A percentile compares a stretch with the other conserved stretches of the same genome.
These are phyloP conservation scores for Plantago coronopus DNA, from an alignment of 305 asterid species.

Conservation along the genomic window DNA sequence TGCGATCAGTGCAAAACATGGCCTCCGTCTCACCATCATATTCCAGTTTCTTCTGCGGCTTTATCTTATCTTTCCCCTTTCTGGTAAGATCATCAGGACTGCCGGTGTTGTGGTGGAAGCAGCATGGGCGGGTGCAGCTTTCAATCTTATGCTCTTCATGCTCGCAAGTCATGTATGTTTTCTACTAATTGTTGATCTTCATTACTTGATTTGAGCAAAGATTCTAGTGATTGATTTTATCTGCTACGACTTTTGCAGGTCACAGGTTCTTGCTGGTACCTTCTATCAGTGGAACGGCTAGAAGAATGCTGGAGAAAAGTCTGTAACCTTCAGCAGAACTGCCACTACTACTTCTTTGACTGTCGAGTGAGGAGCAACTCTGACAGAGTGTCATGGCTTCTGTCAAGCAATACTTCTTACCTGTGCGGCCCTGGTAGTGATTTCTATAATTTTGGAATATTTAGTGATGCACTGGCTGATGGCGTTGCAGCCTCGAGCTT, in stretches of 20 bases:
- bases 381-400: slow-evolving; percentile 53
- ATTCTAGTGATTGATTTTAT: neutral
- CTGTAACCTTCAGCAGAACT: slow-evolving; percentile 47
- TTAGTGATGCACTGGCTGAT: slow-evolving; percentile 60
- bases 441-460: slow-evolving; percentile 74
- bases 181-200: neutral
- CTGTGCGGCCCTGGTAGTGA: slow-evolving; percentile 46
- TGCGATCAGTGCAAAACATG: slow-evolving; percentile 71
- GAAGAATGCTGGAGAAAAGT: slow-evolving; percentile 88
- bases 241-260: slow-evolving; percentile 36
- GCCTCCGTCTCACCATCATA: slow-evolving; percentile 71
- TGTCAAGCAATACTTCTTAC: slow-evolving; percentile 51
- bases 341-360: slow-evolving; percentile 58
- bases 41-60: slow-evolving; percentile 81
- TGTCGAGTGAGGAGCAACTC: slow-evolving; percentile 35
- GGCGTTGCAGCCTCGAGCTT: slow-evolving; percentile 56
- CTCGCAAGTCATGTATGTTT: slow-evolving; percentile 92
- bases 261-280: slow-evolving; percentile 91
- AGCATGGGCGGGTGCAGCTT: slow-evolving; percentile 99
- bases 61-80: slow-evolving; percentile 67
- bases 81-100: slow-evolving; percentile 74
- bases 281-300: slow-evolving; percentile 79
- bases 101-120: slow-evolving; percentile 91
- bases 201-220: neutral
- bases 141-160: slow-evolving; percentile 87